A percentile compares a stretch with the other conserved stretches of the same genome.
Conservation (phyloP, 768 basidiomycete genomes). For the Amanita subjunquillea region DNA sequence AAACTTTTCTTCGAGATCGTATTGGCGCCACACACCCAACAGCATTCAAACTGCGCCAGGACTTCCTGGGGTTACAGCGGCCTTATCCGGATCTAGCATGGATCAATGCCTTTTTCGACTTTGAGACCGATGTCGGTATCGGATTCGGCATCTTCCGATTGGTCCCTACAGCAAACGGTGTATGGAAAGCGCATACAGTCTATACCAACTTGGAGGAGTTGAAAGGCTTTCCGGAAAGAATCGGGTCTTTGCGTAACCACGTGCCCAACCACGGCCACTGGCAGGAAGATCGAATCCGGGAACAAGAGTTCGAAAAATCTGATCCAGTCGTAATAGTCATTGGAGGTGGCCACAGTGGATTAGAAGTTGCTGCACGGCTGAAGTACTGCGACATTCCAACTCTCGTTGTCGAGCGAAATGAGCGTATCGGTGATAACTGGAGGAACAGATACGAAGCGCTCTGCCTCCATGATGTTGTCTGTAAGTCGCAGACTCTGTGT, state of each 20-base stretch:
- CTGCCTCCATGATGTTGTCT: conserved; percentile 44
- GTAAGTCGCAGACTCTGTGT: conserved; percentile 16
- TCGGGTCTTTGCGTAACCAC: conserved; percentile 27
- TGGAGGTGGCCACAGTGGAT: conserved; percentile 52
- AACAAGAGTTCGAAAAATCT: conserved; percentile 28
- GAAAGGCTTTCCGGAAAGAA: conserved; percentile 30
- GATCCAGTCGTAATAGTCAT: conserved; percentile 47
- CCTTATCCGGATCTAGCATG: conserved; percentile 33
- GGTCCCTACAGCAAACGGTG: conserved; percentile 23
- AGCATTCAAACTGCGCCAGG: conserved; percentile 20
- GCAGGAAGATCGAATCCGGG: conserved; percentile 27
- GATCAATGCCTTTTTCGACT: conserved; percentile 36
- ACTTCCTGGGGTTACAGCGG: conserved; percentile 19
- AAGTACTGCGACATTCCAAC: conserved; percentile 40
- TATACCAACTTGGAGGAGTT: conserved; percentile 42
- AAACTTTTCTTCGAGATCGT: conserved; percentile 26
- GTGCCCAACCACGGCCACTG: conserved; percentile 38
- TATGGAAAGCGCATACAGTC: conserved; percentile 43
- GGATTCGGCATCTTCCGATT: conserved; percentile 36
- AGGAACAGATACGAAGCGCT: conserved; percentile 48
- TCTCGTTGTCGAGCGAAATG: conserved; percentile 48
- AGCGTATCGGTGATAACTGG: conserved; percentile 52
- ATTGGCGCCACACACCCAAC: conserved; percentile 17
- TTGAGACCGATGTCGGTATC: conserved; percentile 30
- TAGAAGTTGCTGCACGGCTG: conserved; percentile 51